These are phyloP conservation scores for Rhizopogon roseolus DNA, from an alignment of 768 basidiomycete genomes.

Conservation along the genomic window DNA sequence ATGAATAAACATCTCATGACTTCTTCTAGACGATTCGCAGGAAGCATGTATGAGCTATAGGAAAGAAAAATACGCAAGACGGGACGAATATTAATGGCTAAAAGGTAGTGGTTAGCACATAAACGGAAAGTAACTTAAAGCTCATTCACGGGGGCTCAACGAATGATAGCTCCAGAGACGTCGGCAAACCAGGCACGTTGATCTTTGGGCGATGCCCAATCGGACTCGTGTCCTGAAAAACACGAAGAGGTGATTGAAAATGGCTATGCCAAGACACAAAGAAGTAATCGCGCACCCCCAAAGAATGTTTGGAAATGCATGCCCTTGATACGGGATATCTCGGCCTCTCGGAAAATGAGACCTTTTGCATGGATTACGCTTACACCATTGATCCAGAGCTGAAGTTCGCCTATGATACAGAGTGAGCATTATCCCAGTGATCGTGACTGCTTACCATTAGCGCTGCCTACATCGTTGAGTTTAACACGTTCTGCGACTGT, in stretches of 20 bases:
- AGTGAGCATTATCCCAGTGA: background rate
- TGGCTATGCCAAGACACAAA: background rate
- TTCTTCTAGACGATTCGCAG: no score
- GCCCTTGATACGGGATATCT: conserved; percentile 49
- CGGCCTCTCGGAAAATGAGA: conserved; percentile 39
- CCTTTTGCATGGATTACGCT: conserved; percentile 48
- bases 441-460: conserved; percentile 44
- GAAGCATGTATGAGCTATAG: no score
- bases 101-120: no score
- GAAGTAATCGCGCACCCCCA: conserved; percentile 41
- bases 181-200: conserved; percentile 58
- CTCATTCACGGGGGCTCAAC: background rate
- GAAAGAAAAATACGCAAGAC: no score
- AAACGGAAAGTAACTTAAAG: background rate
- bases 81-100: no score
- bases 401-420: conserved; percentile 47
- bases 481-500: conserved; percentile 62
- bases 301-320: conserved; percentile 80
- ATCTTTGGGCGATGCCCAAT: conserved; percentile 61
- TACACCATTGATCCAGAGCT: conserved; percentile 59
- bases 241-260: background rate
- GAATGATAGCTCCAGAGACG: conserved; percentile 40
- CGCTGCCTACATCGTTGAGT: conserved; percentile 55
- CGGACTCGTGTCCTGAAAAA: conserved; percentile 40
- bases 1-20: no score